Base-by-base conservation (phyloP, 768 basidiomycete species). In the Trametes cinnabarina region DNA sequence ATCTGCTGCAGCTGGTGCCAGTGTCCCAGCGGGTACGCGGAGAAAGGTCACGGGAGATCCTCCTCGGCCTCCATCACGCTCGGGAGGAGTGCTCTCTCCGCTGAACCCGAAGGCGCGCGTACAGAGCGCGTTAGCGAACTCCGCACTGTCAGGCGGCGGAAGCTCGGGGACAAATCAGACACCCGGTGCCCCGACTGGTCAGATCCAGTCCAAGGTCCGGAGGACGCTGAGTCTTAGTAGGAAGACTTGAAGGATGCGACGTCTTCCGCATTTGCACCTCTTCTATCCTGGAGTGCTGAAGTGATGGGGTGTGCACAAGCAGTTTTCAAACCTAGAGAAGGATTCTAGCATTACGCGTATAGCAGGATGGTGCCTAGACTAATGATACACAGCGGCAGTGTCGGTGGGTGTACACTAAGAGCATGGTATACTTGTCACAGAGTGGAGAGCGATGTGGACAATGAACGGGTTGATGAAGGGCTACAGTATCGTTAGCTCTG, bases 101-200 rank as follows among this genome's bases (percentile, higher is more conserved):
- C 67, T 92, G 65, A 92, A 92, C 68, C 90, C 90, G 11, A 78
- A 83, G 55, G 80, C 87, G 17, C 74, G 85, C 55, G 75, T 71
- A n/a, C 59, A 62, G 60, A 79, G 73, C 55, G 78, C 76, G 8
- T 54, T 81, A 63, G 66, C 76, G 47, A 68, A 52, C 20, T 41
- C 57, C 15, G 43, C 42, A 12, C 20, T 14, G 1, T 28, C 44
- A 5, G 40, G 50, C 2, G 54, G 54, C 2, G 26, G 37, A 8
- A 44, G 25, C 19, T n/a, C 28, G 2, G 51, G 73, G 15, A 66
- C 72, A 28, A 68, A 72, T 11, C 68, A 76, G 64, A 69, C 73
- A 12, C 68, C 69, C 1, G 46, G 51, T 19, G 69, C 66, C 44
- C 69, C 69, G 15, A 66, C 67, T 4, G 56, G 47, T 2, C 53